These are phyloP conservation scores for Tetraselmis chui DNA, from an alignment of 139 green algal genomes.

Conservation along the genomic window DNA sequence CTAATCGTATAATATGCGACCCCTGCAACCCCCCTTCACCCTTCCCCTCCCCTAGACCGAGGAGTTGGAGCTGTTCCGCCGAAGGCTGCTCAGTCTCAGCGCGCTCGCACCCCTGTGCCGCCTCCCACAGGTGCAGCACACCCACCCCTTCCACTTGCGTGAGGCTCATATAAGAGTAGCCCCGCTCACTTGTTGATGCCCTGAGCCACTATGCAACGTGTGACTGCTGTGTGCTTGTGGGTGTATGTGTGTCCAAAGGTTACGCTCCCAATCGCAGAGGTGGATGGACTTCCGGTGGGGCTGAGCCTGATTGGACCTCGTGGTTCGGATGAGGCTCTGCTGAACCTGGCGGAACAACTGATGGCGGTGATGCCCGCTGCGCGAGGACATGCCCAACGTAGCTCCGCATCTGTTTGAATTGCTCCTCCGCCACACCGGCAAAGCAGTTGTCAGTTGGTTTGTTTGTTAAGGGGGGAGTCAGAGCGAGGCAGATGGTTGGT, in stretches of 20 bases:
- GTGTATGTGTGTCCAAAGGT: conserved; percentile 40
- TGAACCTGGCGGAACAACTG: conserved; percentile 52
- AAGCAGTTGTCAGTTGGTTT: no score
- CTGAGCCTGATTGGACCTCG: conserved; percentile 66
- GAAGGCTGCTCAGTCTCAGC: conserved; percentile 58
- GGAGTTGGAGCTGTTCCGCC: conserved; percentile 60
- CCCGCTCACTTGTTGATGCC: no score
- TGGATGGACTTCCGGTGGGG: conserved; percentile 69
- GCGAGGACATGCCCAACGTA: no score
- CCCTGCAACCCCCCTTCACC: no score
- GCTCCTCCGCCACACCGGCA: no score
- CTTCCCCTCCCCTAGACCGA: background rate
- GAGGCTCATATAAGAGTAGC: conserved; percentile 35
- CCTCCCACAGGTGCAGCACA: conserved; percentile 66
- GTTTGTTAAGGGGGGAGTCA: no score
- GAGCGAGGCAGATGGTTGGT: no score
- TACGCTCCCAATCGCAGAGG: conserved; percentile 49
- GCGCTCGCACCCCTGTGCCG: conserved; percentile 66
- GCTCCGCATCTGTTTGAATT: no score
- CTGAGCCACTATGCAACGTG: no score
- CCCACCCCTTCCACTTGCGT: background rate
- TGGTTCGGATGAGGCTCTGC: conserved; percentile 68
- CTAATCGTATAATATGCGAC: no score
- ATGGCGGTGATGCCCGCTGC: conserved; percentile 6
- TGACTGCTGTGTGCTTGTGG: no score